phyloP scores from a whole-genome alignment of 805 yeast genomes.

The Dipodascus geniculatus region DNA sequence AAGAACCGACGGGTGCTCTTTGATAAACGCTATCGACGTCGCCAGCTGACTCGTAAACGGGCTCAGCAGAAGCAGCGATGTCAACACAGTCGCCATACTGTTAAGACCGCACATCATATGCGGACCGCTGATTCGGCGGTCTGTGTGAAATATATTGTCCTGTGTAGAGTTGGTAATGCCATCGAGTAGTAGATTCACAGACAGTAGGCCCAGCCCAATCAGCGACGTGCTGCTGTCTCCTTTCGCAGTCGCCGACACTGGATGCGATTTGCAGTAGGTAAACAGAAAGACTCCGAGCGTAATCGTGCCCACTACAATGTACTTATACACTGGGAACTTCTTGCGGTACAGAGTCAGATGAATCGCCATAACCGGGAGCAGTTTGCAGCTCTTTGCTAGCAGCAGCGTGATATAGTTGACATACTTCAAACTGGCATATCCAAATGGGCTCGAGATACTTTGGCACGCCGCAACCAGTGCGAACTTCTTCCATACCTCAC shows the following conservation, averaged over 20 bases:
- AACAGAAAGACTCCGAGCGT: conserved; percentile 76
- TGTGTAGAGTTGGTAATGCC: conserved; percentile 92
- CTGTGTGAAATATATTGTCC: conserved; percentile 59
- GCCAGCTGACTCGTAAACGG: conserved; percentile 36
- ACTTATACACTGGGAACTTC: conserved; percentile 63
- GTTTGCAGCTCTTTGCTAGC: conserved; percentile 84
- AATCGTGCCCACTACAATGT: conserved; percentile 63
- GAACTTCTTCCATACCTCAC: conserved; percentile 27
- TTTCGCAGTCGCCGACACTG: conserved; percentile 13
- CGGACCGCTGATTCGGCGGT: conserved; percentile 57
- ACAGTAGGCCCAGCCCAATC: conserved; percentile 51
- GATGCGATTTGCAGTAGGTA: conserved; percentile 38
- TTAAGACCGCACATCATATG: conserved; percentile 74
- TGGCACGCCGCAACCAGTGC: conserved; percentile 57
- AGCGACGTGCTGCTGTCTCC: conserved; percentile 7
- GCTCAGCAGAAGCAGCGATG: conserved; percentile 35
- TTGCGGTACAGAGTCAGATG: conserved; percentile 62
- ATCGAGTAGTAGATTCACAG: conserved; percentile 61
- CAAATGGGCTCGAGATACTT: conserved; percentile 72
- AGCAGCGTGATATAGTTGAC: conserved; percentile 79
- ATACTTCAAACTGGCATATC: conserved; percentile 64
- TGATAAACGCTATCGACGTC: conserved; percentile 39
- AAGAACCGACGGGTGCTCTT: conserved; percentile 40
- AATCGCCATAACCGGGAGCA: conserved; percentile 87
- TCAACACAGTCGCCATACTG: conserved; percentile 31